Percentiles rank a stretch among this genome's conserved stretches.
These are phyloP conservation scores for Epichloe hybrida DNA, from an alignment of 2,329 filamentous ascomycete genomes.

Conservation along the genomic window DNA sequence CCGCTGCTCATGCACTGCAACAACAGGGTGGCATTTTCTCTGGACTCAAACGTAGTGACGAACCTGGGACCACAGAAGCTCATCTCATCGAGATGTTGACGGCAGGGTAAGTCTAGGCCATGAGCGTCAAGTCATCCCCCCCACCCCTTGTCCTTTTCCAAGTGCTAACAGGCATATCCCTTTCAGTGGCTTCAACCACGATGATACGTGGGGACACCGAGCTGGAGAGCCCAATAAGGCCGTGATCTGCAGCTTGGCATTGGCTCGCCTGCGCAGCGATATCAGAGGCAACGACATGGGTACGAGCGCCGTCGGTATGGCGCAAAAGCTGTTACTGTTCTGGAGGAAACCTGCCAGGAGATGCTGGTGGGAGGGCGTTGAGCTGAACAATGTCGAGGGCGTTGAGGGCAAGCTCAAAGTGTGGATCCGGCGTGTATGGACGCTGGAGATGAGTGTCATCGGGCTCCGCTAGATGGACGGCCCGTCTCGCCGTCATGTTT, in stretches of 20 bases:
- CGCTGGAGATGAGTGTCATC: constrained; percentile 93
- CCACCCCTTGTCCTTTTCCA: background rate
- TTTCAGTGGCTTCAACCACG: constrained; percentile 81
- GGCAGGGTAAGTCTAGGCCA: constrained; percentile 57
- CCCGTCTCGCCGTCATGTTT: too few species aligned
- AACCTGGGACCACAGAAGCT: constrained; percentile 91
- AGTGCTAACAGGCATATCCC: background rate
- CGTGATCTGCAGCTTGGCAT: constrained; percentile 89
- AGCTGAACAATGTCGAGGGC: constrained; percentile 78
- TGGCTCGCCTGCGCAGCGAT: constrained; percentile 85
- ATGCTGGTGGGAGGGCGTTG: constrained; percentile 99
- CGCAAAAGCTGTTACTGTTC: constrained; percentile 92
- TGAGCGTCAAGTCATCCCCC: background rate
- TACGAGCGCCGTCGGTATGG: constrained; percentile 84
- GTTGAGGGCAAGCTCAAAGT: constrained; percentile 89
- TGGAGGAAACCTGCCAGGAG: constrained; percentile 93
- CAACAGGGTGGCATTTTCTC: constrained; percentile 93
- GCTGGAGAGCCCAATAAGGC: constrained; percentile 98
- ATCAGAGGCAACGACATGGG: constrained; percentile 67
- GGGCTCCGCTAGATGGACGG: constrained; percentile 49
- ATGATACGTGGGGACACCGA: constrained; percentile 90
- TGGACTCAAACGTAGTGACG: constrained; percentile 85
- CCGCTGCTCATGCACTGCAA: constrained; percentile 73
- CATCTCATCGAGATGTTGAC: constrained; percentile 99
- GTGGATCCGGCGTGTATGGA: constrained; percentile 97